phyloP scores from a whole-genome alignment of 768 basidiomycete genomes.

The Suillus fuscotomentosus region DNA sequence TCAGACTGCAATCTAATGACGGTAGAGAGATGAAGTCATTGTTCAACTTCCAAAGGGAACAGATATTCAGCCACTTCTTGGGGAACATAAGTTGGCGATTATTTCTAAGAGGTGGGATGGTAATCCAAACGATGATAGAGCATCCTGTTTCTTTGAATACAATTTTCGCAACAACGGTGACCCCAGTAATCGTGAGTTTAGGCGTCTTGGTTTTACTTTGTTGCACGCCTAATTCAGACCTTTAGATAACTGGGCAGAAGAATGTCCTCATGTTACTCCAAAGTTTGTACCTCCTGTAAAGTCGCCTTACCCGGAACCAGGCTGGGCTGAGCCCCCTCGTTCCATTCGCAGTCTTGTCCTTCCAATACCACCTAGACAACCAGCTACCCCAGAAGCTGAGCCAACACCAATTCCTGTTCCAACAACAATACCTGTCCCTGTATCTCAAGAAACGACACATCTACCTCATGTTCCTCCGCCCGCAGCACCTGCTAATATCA shows the following conservation, averaged over 20 bases:
- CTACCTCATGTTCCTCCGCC: neutral
- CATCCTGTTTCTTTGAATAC: conserved; percentile 27
- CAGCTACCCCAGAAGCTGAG: neutral
- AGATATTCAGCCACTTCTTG: conserved; percentile 25
- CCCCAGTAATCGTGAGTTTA: conserved; percentile 27
- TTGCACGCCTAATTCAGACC: neutral
- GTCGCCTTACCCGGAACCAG: conserved; percentile 26
- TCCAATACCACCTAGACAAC: conserved; percentile 14
- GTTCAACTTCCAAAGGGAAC: conserved; percentile 25
- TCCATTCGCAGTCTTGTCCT: conserved; percentile 21
- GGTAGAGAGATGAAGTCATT: conserved; percentile 29
- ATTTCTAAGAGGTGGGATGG: conserved; percentile 15
- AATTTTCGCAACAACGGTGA: conserved; percentile 31
- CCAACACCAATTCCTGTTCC: neutral
- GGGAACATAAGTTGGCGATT: conserved; percentile 23
- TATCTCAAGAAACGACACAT: neutral
- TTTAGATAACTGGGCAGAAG: conserved; percentile 27
- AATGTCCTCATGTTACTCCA: conserved; percentile 17
- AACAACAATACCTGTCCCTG: neutral
- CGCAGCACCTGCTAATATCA: neutral
- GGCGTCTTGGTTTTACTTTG: neutral
- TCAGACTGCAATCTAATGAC: neutral
- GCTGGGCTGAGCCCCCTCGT: conserved; percentile 19
- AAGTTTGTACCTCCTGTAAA: conserved; percentile 19
- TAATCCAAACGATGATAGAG: conserved; percentile 9